Evolutionary conservation across 2,329 filamentous ascomycete species (phyloP).

Genomic region (Tolypocladium ophioglossoides): DNA sequence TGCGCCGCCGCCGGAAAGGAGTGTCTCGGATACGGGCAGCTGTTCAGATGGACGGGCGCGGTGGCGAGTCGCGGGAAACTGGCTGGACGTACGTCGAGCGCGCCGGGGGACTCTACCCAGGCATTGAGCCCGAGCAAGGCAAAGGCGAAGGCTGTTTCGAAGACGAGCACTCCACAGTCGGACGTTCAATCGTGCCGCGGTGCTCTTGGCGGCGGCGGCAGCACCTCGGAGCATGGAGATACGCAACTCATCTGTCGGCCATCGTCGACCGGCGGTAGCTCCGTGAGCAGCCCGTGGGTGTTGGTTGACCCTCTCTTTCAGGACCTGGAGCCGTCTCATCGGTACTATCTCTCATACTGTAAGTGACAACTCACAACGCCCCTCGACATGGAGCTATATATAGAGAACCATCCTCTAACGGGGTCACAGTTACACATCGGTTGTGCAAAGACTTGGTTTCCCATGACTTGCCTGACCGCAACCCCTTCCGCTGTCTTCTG

Average conservation of each 20-base stretch:
- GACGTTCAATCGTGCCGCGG: background rate
- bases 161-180: background rate
- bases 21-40: constrained; percentile 42
- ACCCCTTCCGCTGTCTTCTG: constrained; percentile 35
- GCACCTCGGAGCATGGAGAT: constrained; percentile 8
- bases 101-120: constrained; percentile 12
- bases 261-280: constrained; percentile 5
- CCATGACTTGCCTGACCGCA: constrained; percentile 29
- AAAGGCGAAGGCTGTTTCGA: background rate
- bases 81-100: constrained; percentile 27
- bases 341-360: constrained; percentile 32
- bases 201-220: background rate
- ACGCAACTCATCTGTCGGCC: constrained; percentile 17
- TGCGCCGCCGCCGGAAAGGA: constrained; percentile 36
- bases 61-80: constrained; percentile 31
- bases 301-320: constrained; percentile 36
- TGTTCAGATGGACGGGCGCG: constrained; percentile 42
- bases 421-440: constrained; percentile 30
- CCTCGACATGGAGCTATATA: background rate
- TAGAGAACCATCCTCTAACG: background rate
- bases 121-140: background rate
- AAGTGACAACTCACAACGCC: constrained; percentile 8
- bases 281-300: constrained; percentile 20
- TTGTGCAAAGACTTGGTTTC: constrained; percentile 44
- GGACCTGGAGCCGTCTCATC: constrained; percentile 39